These are phyloP conservation scores for Cyathus striatus DNA, from an alignment of 768 basidiomycete genomes.

Conservation along the genomic window DNA sequence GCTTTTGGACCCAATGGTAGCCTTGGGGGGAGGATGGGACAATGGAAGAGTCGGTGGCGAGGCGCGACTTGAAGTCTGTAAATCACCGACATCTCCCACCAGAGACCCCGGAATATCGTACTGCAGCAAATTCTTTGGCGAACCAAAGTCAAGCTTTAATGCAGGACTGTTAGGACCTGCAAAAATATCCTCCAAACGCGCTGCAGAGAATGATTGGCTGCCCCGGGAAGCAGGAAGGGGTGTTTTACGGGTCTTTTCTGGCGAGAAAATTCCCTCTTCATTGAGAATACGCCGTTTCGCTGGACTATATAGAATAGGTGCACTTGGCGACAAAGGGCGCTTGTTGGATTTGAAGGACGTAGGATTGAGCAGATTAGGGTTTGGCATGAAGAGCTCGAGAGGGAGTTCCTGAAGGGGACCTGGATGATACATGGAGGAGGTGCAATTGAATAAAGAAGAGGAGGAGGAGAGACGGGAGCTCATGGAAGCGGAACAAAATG, in stretches of 20 bases:
- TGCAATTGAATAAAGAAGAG: slow-evolving; percentile 1
- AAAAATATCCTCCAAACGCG: slow-evolving; percentile 39
- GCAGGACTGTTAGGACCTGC: slow-evolving; percentile 38
- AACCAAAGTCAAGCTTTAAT: slow-evolving; percentile 48
- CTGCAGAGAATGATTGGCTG: slow-evolving; percentile 34
- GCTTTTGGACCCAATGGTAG: too few relatives aligned
- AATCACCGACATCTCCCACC: slow-evolving; percentile 5
- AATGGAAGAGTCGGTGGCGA: slow-evolving; percentile 5
- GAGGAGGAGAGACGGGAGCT: slow-evolving; percentile 1
- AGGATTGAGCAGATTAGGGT: slow-evolving; percentile 21
- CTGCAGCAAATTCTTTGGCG: slow-evolving; percentile 21
- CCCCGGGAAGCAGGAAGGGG: slow-evolving; percentile 20
- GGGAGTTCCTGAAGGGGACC: slow-evolving; percentile 63
- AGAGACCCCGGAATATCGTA: slow-evolving; percentile 8
- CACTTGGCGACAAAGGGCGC: slow-evolving; percentile 58
- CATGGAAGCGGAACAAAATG: slow-evolving; percentile 6
- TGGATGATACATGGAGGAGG: slow-evolving; percentile 26
- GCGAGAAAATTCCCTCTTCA: slow-evolving; percentile 42
- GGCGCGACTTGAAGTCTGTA: slow-evolving; percentile 14
- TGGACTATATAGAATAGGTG: slow-evolving; percentile 46
- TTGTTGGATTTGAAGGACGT: slow-evolving; percentile 37
- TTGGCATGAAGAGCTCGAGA: slow-evolving; percentile 47
- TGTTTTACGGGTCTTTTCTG: slow-evolving; percentile 30
- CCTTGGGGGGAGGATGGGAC: too few relatives aligned
- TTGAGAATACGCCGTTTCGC: slow-evolving; percentile 65